A percentile compares a stretch with the other conserved stretches of the same genome.
Evolutionary conservation across 345 rosid species (phyloP).

Genomic region (Murraya koenigii): DNA sequence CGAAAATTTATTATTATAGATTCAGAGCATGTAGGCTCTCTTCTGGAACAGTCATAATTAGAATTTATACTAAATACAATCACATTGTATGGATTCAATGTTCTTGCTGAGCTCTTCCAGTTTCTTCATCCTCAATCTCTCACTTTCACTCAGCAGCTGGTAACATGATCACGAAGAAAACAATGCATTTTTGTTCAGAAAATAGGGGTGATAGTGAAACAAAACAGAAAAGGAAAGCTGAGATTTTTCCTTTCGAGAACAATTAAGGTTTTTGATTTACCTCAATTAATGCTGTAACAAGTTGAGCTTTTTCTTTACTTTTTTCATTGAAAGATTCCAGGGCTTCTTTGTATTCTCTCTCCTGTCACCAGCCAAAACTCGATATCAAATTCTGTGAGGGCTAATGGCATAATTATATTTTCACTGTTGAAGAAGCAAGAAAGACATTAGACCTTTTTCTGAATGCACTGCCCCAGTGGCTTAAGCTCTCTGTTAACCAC

Average conservation of each 20-base stretch:
- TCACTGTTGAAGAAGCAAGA: background rate
- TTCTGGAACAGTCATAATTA: background rate
- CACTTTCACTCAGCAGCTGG: constrained; percentile 71
- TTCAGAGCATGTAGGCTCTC: background rate
- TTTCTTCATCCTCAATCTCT: constrained; percentile 64
- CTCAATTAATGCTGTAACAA: constrained; percentile 47
- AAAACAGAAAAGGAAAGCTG: too few species aligned
- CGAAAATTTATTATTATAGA: too few species aligned
- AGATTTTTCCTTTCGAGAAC: background rate
- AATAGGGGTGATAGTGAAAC: background rate
- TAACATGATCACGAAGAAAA: background rate
- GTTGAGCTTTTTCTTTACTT: constrained; percentile 63
- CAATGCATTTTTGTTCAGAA: background rate
- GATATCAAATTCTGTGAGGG: background rate
- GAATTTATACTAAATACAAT: background rate
- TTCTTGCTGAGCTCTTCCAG: constrained; percentile 72
- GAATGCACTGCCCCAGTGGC: constrained; percentile 71
- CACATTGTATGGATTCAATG: constrained; percentile 35
- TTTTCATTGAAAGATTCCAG: constrained; percentile 75
- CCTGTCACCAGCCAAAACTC: constrained; percentile 35
- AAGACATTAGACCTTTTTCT: constrained; percentile 60
- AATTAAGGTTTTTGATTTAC: constrained; percentile 14
- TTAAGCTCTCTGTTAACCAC: constrained; percentile 59
- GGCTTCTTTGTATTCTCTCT: constrained; percentile 69
- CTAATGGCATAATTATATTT: background rate